phyloP scores from a whole-genome alignment of 257 asterid species.

The Ajuga chamaepitys region DNA sequence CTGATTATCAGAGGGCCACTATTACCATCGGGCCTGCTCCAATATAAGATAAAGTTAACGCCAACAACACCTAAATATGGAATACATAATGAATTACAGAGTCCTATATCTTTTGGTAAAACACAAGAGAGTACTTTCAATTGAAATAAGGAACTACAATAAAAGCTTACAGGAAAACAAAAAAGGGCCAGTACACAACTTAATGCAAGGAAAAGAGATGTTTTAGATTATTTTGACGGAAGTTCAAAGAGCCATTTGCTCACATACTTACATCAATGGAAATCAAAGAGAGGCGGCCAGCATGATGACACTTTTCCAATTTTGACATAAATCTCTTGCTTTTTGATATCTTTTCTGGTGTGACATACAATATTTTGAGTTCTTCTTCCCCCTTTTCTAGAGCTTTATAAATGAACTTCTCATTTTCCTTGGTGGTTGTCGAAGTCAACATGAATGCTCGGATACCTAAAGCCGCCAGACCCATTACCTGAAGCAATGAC shows the following conservation, averaged over 20 bases:
- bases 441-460: conserved; percentile 83
- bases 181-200: not conserved
- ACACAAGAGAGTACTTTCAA: not conserved
- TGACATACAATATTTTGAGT: conserved; percentile 78
- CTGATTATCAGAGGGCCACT: not conserved
- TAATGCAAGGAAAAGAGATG: not conserved
- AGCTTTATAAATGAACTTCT: conserved; percentile 84
- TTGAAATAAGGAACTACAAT: too few relatives aligned
- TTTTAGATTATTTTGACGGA: not conserved
- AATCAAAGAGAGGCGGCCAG: conserved; percentile 88
- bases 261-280: conserved; percentile 74
- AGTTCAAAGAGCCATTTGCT: conserved; percentile 6
- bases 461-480: conserved; percentile 85
- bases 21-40: not conserved
- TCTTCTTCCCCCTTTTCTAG: conserved; percentile 89
- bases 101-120: not conserved
- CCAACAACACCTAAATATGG: not conserved
- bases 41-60: not conserved
- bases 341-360: conserved; percentile 97
- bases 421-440: conserved; percentile 71
- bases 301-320: conserved; percentile 90
- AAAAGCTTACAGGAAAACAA: not conserved
- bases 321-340: conserved; percentile 98
- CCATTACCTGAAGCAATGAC: conserved; percentile 68
- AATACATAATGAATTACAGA: not conserved